phyloP scores from a whole-genome alignment of 2,329 filamentous ascomycete species.

The Ceratocystis ficicola region DNA sequence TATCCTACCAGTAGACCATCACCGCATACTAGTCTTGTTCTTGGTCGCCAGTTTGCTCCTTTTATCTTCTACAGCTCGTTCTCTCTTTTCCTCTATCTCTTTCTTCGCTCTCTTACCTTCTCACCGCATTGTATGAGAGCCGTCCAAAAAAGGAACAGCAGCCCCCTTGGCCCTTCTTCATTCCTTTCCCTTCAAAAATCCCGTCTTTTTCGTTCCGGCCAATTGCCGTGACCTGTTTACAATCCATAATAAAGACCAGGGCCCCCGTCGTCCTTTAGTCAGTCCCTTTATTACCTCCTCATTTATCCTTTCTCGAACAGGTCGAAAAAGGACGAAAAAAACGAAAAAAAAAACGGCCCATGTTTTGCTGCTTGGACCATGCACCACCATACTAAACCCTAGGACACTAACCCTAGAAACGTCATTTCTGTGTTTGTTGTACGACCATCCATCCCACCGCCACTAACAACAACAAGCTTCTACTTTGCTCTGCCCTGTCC shows the following conservation, averaged over 20 bases:
- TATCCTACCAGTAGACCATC: not conserved
- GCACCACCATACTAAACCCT: not conserved
- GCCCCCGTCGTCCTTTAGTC: not conserved
- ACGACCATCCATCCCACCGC: not conserved
- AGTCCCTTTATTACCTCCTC: not conserved
- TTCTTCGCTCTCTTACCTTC: not conserved
- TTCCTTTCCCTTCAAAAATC: not conserved
- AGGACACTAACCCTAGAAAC: not conserved
- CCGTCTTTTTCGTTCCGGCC: constrained; percentile 14
- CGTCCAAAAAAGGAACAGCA: not conserved
- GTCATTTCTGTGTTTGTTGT: constrained; percentile 4
- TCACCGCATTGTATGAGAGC: not conserved
- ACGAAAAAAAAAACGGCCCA: not conserved
- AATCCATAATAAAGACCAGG: not conserved
- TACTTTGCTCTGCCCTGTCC: not conserved
- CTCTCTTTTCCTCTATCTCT: not conserved
- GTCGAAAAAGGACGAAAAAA: not conserved
- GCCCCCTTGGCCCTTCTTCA: not conserved
- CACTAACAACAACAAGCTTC: too few species aligned
- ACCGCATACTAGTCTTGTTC: not conserved
- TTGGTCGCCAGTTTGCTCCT: not conserved
- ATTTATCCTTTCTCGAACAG: not conserved
- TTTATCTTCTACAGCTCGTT: not conserved
- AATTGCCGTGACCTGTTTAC: constrained; percentile 16
- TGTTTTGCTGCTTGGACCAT: not conserved